phyloP scores from a whole-genome alignment of 2,329 filamentous ascomycete genomes.

The Ceratocystis smalleyi region DNA sequence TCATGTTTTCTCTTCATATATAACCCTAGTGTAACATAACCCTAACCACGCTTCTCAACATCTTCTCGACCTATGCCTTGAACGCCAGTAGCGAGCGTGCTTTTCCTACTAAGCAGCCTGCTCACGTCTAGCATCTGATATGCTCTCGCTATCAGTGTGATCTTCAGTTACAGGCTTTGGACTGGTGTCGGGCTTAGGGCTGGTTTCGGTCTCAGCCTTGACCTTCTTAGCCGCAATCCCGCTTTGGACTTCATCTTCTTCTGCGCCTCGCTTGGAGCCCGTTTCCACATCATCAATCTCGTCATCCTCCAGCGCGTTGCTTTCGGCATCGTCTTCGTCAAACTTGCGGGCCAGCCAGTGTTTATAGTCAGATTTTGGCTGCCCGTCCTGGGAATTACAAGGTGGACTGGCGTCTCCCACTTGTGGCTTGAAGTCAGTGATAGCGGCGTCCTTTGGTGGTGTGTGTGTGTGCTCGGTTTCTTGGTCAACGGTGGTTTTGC shows the following conservation, averaged over 20 bases:
- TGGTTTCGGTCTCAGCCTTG: background rate
- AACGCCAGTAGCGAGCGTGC: too few relatives aligned
- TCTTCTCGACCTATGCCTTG: too few relatives aligned
- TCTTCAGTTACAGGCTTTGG: background rate
- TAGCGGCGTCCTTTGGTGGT: slow-evolving; percentile 64
- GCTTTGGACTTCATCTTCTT: slow-evolving; percentile 29
- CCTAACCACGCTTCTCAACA: too few relatives aligned
- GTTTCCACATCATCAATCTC: slow-evolving; percentile 24
- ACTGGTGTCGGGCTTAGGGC: background rate
- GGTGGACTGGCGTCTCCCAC: slow-evolving; percentile 26
- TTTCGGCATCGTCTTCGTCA: slow-evolving; percentile 21
- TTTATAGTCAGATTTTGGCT: slow-evolving; percentile 43
- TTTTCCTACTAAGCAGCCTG: background rate
- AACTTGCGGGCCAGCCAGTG: slow-evolving; percentile 43
- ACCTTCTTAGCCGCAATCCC: slow-evolving; percentile 32
- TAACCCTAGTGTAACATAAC: background rate
- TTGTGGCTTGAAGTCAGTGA: slow-evolving; percentile 68
- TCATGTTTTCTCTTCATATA: background rate
- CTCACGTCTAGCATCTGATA: background rate
- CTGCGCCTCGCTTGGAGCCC: slow-evolving; percentile 41
- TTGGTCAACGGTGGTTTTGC: too few relatives aligned
- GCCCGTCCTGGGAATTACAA: slow-evolving; percentile 26
- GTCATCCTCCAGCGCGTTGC: slow-evolving; percentile 20
- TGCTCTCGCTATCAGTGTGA: background rate
- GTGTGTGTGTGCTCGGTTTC: slow-evolving; percentile 70